Conservation (phyloP, 2,329 filamentous ascomycete species). For the Diaporthe ampelina region DNA sequence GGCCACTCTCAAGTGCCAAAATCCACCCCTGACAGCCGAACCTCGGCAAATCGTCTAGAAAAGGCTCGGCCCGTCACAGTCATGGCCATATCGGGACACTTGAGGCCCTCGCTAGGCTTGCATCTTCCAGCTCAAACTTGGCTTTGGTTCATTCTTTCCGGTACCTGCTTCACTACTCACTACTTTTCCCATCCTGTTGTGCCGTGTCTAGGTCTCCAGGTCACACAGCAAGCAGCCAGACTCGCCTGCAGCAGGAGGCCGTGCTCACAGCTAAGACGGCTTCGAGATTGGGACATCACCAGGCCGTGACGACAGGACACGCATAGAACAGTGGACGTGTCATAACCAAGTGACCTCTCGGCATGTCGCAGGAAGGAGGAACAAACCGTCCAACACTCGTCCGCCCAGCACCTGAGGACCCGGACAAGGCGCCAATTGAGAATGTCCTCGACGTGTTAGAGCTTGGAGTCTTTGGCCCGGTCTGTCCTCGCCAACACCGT, state of each 20-base stretch:
- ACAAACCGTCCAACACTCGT: conserved; percentile 71
- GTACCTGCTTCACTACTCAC: neutral
- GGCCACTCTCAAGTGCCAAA: conserved; percentile 25
- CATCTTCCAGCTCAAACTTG: neutral
- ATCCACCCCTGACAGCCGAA: conserved; percentile 35
- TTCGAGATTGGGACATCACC: neutral
- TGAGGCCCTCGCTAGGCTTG: neutral
- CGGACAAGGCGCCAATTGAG: conserved; percentile 84
- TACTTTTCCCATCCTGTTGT: neutral
- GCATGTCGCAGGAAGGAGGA: conserved; percentile 36
- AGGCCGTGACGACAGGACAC: neutral
- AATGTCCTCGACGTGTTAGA: conserved; percentile 90
- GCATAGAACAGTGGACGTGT: too few species aligned
- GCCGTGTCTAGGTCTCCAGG: neutral
- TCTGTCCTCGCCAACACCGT: conserved; percentile 56
- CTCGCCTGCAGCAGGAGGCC: neutral
- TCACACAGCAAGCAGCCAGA: neutral
- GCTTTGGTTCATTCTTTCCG: neutral
- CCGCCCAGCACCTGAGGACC: conserved; percentile 79
- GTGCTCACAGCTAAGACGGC: too few species aligned
- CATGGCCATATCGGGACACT: neutral
- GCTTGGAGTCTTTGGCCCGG: conserved; percentile 80
- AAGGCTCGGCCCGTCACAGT: conserved; percentile 11
- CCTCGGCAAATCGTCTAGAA: conserved; percentile 35
- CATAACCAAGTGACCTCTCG: neutral